These are phyloP conservation scores for Alisma plantagoaquatica DNA, from an alignment of 106 monocot species.

Conservation along the genomic window DNA sequence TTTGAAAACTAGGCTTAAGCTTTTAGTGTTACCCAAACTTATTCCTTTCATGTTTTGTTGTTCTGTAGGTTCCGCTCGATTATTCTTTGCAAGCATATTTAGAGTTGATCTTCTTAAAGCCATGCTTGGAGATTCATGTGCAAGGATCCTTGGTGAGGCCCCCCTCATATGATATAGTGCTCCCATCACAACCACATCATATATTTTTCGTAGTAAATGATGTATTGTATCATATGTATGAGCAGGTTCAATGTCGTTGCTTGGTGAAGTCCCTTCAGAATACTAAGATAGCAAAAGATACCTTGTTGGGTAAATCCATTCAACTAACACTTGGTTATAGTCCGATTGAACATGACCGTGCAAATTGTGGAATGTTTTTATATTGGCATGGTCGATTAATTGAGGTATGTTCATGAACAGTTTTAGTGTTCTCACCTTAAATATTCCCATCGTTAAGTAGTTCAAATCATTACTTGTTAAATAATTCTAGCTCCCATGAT, in stretches of 20 bases:
- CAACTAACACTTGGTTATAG: conserved; percentile 49
- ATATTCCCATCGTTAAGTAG: too few species aligned
- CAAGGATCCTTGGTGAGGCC: conserved; percentile 57
- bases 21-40: neutral
- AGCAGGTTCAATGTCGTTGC: conserved; percentile 49
- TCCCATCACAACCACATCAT: too few species aligned
- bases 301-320: conserved; percentile 39
- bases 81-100: conserved; percentile 73
- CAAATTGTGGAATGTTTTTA: conserved; percentile 67
- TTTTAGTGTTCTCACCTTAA: conserved; percentile 2
- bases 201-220: too few species aligned
- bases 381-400: conserved; percentile 90
- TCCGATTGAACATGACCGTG: conserved; percentile 42
- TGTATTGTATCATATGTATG: neutral
- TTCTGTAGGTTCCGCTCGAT: conserved; percentile 58
- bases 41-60: too few species aligned
- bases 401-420: conserved; percentile 48
- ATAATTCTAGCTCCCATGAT: too few species aligned
- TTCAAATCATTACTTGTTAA: too few species aligned
- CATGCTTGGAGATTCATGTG: conserved; percentile 63
- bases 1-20: neutral
- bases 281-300: conserved; percentile 29
- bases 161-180: neutral
- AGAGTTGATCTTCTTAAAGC: conserved; percentile 69
- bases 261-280: conserved; percentile 48